phyloP scores from a whole-genome alignment of 164 flowering plant genomes.

The Warburgia ugandensis region DNA sequence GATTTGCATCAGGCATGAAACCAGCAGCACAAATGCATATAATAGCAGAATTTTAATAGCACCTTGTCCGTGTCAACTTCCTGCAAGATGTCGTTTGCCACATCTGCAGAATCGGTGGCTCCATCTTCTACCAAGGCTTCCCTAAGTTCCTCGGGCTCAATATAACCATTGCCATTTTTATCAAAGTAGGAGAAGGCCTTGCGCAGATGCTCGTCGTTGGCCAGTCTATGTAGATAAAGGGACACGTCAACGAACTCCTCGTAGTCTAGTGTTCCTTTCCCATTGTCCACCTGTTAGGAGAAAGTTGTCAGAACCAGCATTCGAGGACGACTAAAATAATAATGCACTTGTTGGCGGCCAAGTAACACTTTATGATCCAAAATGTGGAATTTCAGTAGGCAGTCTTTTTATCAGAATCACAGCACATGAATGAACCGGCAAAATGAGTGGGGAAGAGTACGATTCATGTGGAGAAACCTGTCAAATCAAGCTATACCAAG shows the following conservation, averaged over 20 bases:
- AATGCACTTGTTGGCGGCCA: too few relatives aligned
- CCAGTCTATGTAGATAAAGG: conserved; percentile 56
- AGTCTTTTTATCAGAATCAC: too few relatives aligned
- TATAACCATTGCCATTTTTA: conserved; percentile 67
- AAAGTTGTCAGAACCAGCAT: too few relatives aligned
- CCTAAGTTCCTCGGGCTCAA: conserved; percentile 72
- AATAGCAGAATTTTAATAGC: not conserved
- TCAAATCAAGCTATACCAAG: too few relatives aligned
- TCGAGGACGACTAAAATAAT: too few relatives aligned
- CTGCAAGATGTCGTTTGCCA: conserved; percentile 78
- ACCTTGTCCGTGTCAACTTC: conserved; percentile 97
- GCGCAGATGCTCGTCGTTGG: conserved; percentile 79
- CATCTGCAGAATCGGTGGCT: conserved; percentile 45
- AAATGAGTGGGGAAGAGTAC: too few relatives aligned
- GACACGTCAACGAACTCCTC: conserved; percentile 67
- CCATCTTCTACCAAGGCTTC: conserved; percentile 78
- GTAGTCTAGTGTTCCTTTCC: conserved; percentile 73
- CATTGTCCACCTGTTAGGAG: conserved; percentile 58
- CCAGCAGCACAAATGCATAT: not conserved
- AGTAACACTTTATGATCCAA: too few relatives aligned
- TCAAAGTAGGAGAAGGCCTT: conserved; percentile 84
- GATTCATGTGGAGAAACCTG: too few relatives aligned
- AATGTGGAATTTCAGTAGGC: too few relatives aligned
- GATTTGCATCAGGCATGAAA: too few relatives aligned
- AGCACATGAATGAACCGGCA: too few relatives aligned